Conservation (phyloP, 2,329 filamentous ascomycete genomes). For the Claviceps sorghi region DNA sequence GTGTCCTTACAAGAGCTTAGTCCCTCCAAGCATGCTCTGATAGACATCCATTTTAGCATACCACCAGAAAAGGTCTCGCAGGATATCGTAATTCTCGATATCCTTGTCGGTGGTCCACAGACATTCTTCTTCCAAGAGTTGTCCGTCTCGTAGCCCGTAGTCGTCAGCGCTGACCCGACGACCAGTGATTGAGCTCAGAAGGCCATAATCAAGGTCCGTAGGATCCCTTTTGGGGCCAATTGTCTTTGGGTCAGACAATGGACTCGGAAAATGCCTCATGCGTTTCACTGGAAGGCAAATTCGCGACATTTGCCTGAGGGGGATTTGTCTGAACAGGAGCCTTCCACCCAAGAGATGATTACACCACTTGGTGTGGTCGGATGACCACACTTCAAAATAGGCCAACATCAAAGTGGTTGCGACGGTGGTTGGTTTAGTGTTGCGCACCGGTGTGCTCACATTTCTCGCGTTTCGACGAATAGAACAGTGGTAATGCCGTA, state of each 20-base stretch:
- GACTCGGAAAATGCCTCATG: conserved; percentile 12
- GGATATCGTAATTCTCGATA: conserved; percentile 63
- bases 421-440: conserved; percentile 67
- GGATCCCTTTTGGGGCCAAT: conserved; percentile 14
- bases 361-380: conserved; percentile 91
- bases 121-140: conserved; percentile 12
- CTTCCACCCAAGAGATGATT: conserved; percentile 77
- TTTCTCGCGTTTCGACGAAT: conserved; percentile 64
- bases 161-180: conserved; percentile 22
- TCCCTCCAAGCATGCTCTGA: conserved; percentile 78
- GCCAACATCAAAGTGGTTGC: conserved; percentile 74
- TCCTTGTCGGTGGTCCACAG: conserved; percentile 39
- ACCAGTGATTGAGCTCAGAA: conserved; percentile 29
- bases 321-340: conserved; percentile 69
- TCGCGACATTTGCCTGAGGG: conserved; percentile 58
- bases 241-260: background rate
- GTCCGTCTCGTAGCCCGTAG: conserved; percentile 20
- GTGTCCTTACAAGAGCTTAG: conserved; percentile 53
- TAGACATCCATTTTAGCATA: conserved; percentile 89
- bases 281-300: conserved; percentile 52
- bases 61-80: conserved; percentile 90
- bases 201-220: conserved; percentile 25
- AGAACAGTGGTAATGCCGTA: conserved; percentile 84
- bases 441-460: conserved; percentile 52
- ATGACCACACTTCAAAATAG: conserved; percentile 89